Evolutionary conservation across 208 protist genomes (phyloP), one percentile per base, ranked within the genome.

Genomic region (Acanthamoeba royreba): DNA sequence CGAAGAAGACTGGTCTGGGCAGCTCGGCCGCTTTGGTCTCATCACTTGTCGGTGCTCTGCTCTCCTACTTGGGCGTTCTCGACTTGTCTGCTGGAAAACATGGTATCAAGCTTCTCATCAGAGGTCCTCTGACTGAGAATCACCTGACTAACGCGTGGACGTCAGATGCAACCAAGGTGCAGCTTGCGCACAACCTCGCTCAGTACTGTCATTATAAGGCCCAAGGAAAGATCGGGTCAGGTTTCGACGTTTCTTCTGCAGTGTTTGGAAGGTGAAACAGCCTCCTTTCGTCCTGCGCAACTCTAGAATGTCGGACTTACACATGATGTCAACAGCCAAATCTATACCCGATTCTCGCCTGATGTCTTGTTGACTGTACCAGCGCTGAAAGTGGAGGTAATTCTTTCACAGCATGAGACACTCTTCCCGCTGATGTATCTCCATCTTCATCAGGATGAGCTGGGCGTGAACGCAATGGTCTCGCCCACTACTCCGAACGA

Each of bases 221-320:
- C 22, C 98, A 99, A 94, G 98, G 98, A 31, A 99, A 99, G 96
- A 97, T 99, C 42, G 98, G 98, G 52, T 99, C 98, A 95, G 98
- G 98, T 47, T 99, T 99, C 94, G 98, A 99, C 94, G 98, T 99
- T 25, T 98, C 97, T 94, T 98, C 98, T 11, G 98, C 98, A 42
- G 97, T 98, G 1, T 99, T 98, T 95, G 98, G 98, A 83, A 98
- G 97, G 55, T 89, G 31, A 17, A 25, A 19, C 49, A 55, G 13
- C 49, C 49, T 9, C 49, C 13, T 55, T 55, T 55, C 49, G n/a
- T n/a, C n/a, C n/a, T n/a, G n/a, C n/a, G n/a, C n/a, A n/a, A n/a
- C n/a, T n/a, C n/a, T n/a, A n/a, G 49, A 19, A 19, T 55, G 49
- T 1, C 22, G 9, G 55, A n/a, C n/a, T n/a, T n/a, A n/a, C n/a